phyloP scores from a whole-genome alignment of 1,284 basidiomycete genomes.

The Testicularia cyperi region DNA sequence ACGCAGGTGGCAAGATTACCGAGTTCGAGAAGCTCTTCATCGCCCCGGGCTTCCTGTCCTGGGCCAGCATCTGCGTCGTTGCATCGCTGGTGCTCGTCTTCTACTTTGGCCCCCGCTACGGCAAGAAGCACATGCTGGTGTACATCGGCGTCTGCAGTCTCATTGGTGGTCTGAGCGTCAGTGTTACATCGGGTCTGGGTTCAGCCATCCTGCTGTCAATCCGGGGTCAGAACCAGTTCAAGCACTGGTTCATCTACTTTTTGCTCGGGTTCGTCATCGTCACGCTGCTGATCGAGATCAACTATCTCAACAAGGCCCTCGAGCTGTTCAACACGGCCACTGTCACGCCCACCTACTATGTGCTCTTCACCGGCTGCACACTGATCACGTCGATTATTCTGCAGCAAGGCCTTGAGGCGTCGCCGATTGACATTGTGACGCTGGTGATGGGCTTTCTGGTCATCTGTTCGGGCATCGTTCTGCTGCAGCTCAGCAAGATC shows the following conservation, averaged over 20 bases:
- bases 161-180: slow-evolving; percentile 94
- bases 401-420: slow-evolving; percentile 84
- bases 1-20: slow-evolving; percentile 75
- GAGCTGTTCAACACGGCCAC: slow-evolving; percentile 88
- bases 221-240: slow-evolving; percentile 80
- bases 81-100: slow-evolving; percentile 62
- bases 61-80: slow-evolving; percentile 63
- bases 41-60: slow-evolving; percentile 81
- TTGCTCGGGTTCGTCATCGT: slow-evolving; percentile 79
- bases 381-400: slow-evolving; percentile 67
- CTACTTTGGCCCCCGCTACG: slow-evolving; percentile 81
- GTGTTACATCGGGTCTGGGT: slow-evolving; percentile 90
- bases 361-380: slow-evolving; percentile 80
- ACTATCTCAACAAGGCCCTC: slow-evolving; percentile 93
- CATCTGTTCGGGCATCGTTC: slow-evolving; percentile 80
- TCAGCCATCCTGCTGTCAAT: slow-evolving; percentile 84
- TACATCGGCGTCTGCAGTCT: slow-evolving; percentile 77
- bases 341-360: slow-evolving; percentile 82
- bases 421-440: slow-evolving; percentile 68
- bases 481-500: slow-evolving; percentile 90
- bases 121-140: slow-evolving; percentile 91
- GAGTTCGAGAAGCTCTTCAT: slow-evolving; percentile 82
- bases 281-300: slow-evolving; percentile 85
- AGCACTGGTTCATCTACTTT: slow-evolving; percentile 63
- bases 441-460: slow-evolving; percentile 84